A percentile compares a stretch with the other conserved stretches of the same genome.
These are phyloP conservation scores for Onygenales sp. DNA, from an alignment of 2,329 filamentous ascomycete species.

Conservation along the genomic window DNA sequence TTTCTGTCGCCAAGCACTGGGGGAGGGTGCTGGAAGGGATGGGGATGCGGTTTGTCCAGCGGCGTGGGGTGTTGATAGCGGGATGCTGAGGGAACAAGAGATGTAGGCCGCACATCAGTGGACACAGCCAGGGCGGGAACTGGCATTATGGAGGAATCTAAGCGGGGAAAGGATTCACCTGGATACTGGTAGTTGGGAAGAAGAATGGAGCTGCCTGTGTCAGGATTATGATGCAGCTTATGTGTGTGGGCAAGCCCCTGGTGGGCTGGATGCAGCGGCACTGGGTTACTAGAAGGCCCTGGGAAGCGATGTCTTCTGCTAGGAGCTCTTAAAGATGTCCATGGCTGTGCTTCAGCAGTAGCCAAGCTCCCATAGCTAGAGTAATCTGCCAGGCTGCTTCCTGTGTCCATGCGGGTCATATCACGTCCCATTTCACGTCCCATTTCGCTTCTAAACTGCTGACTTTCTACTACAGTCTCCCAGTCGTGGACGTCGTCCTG, in stretches of 20 bases:
- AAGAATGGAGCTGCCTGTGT: conserved; percentile 3
- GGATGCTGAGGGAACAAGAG: conserved; percentile 1
- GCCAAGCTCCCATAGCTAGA: conserved; percentile 15
- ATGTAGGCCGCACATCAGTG: conserved; percentile 7
- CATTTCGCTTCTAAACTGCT: conserved; percentile 8
- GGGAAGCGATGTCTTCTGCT: background rate
- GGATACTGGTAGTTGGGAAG: conserved; percentile 6
- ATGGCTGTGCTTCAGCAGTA: conserved; percentile 2
- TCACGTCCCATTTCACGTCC: background rate
- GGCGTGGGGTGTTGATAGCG: conserved; percentile 11
- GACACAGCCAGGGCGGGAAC: conserved; percentile 9
- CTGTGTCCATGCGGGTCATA: conserved; percentile 9
- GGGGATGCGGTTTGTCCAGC: conserved; percentile 8
- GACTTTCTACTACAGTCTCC: conserved; percentile 17
- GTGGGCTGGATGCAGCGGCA: background rate
- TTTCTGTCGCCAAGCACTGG: conserved; percentile 7
- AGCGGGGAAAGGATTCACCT: background rate
- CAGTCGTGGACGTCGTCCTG: conserved; percentile 15
- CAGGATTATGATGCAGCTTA: conserved; percentile 5
- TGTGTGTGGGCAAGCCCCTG: conserved; percentile 1
- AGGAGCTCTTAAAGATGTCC: conserved; percentile 1
- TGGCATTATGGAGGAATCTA: background rate
- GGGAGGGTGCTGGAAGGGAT: conserved; percentile 12
- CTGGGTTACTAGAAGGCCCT: conserved; percentile 4
- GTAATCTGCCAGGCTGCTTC: conserved; percentile 17